Conservation (phyloP, 805 yeast genomes). For the Blastobotrys attinorum region DNA sequence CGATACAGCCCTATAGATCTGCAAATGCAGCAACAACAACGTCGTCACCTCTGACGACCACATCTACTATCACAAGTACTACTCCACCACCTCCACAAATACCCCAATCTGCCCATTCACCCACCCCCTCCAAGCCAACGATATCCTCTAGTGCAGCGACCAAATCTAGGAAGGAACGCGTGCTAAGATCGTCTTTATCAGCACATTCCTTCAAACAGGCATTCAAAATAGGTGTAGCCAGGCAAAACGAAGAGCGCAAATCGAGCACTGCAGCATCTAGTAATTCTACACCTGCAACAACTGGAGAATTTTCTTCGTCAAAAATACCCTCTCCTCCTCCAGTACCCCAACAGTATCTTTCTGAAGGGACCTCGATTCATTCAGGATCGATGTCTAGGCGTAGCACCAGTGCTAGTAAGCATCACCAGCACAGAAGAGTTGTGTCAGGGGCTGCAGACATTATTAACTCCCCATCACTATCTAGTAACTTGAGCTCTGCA, state of each 20-base stretch:
- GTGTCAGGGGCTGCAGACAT: too few species aligned
- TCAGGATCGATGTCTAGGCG: not conserved
- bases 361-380: not conserved
- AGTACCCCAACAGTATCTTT: not conserved
- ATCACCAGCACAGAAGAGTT: not conserved
- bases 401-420: not conserved
- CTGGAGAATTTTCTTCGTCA: too few species aligned
- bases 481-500: too few species aligned
- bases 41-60: not conserved
- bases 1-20: not conserved
- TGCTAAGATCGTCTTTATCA: slow-evolving; percentile 7
- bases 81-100: too few species aligned
- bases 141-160: not conserved
- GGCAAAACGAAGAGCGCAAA: not conserved
- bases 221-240: slow-evolving; percentile 3
- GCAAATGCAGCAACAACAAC: not conserved
- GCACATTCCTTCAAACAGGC: slow-evolving; percentile 11
- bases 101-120: not conserved
- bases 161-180: not conserved
- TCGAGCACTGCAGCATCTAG: not conserved
- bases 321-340: too few species aligned
- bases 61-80: too few species aligned
- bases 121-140: not conserved
- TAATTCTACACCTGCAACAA: too few species aligned
- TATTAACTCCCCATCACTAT: too few species aligned